phyloP scores from a whole-genome alignment of 176 grass and related monocot genomes.

The Lolium perenne region DNA sequence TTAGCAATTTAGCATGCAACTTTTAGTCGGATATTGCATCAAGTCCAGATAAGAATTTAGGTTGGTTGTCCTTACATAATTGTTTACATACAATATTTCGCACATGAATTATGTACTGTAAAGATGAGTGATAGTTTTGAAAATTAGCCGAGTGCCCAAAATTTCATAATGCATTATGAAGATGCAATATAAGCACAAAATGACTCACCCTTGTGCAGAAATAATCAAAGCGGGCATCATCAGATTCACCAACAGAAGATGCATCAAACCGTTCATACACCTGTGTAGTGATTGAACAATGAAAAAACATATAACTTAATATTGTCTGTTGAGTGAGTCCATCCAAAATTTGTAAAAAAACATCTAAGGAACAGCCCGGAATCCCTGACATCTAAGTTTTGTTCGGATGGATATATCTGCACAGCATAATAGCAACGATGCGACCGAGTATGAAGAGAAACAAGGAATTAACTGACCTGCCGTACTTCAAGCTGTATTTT shows the following conservation, averaged over 20 bases:
- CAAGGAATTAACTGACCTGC: slow-evolving; percentile 58
- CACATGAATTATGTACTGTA: slow-evolving; percentile 9
- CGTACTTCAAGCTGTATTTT: slow-evolving; percentile 80
- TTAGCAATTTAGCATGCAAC: background rate
- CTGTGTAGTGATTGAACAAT: slow-evolving; percentile 52
- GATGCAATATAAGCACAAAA: slow-evolving; percentile 40
- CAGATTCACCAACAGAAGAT: slow-evolving; percentile 72
- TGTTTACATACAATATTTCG: slow-evolving; percentile 17
- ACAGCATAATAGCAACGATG: slow-evolving; percentile 21
- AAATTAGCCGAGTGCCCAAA: background rate
- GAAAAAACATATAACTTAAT: slow-evolving; percentile 17
- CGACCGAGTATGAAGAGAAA: slow-evolving; percentile 2
- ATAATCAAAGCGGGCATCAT: slow-evolving; percentile 81
- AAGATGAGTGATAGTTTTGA: slow-evolving; percentile 5
- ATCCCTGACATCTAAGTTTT: slow-evolving; percentile 3
- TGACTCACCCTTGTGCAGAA: slow-evolving; percentile 84
- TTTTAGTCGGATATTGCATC: background rate
- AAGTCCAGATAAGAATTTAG: slow-evolving; percentile 8
- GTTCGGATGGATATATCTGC: slow-evolving; percentile 5
- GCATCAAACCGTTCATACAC: slow-evolving; percentile 87
- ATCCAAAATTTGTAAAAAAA: background rate
- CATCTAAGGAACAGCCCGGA: background rate
- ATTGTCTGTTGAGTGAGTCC: background rate
- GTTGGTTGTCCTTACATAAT: background rate
- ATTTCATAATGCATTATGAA: slow-evolving; percentile 7